These are phyloP conservation scores for Naumovozyma castellii DNA, from an alignment of 805 yeast genomes.

Conservation along the genomic window DNA sequence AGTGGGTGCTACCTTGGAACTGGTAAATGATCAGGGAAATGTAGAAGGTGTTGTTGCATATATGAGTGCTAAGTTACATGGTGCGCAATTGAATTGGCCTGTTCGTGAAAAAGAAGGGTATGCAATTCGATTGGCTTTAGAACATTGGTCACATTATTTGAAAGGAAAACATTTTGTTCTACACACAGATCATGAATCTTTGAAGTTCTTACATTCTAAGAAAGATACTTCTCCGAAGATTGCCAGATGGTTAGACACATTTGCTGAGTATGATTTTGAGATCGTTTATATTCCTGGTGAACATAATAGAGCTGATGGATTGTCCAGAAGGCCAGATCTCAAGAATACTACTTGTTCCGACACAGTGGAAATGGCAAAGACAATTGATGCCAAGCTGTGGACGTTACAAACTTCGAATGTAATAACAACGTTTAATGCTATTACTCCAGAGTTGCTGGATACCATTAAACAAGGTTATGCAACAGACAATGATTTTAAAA, in stretches of 20 bases:
- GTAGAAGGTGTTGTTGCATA: conserved; percentile 1
- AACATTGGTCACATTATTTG: conserved; percentile 2
- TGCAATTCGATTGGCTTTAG: background rate
- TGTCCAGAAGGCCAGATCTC: too few relatives aligned
- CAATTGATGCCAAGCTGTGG: too few relatives aligned
- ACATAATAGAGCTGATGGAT: background rate
- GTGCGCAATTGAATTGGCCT: background rate
- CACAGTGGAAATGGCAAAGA: background rate
- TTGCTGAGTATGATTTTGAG: conserved; percentile 1
- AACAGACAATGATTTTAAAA: background rate
- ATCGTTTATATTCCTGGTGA: background rate
- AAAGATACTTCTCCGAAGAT: background rate
- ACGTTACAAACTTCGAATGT: too few relatives aligned
- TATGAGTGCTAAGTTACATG: background rate
- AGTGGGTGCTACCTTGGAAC: conserved; percentile 1
- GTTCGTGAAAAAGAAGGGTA: conserved; percentile 1
- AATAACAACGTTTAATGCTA: too few relatives aligned
- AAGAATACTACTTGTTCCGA: too few relatives aligned
- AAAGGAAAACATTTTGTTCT: background rate
- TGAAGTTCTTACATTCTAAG: background rate
- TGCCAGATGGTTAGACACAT: conserved; percentile 1
- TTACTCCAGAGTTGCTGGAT: too few relatives aligned
- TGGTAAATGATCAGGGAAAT: background rate
- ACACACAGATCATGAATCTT: conserved; percentile 2
- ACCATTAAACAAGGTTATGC: too few relatives aligned